A percentile compares a stretch with the other conserved stretches of the same genome.
phyloP scores from a whole-genome alignment of 2,329 filamentous ascomycete species.

The Diplodia intermedia region DNA sequence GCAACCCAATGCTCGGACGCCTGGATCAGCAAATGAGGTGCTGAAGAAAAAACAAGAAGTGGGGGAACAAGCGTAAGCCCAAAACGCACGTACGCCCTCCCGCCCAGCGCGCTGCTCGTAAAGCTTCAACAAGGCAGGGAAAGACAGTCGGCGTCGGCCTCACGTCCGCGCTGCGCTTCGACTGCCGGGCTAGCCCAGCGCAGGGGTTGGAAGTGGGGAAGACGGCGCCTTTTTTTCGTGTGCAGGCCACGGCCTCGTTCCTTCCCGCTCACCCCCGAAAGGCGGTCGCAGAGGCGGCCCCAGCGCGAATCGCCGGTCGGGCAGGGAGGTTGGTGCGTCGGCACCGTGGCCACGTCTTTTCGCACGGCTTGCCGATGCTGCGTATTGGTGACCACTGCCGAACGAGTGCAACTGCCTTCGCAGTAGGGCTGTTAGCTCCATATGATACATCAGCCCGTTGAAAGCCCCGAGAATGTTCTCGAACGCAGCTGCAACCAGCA shows the following conservation, averaged over 20 bases:
- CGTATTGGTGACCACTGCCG: not conserved
- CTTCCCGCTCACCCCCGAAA: slow-evolving; percentile 28
- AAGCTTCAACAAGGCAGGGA: slow-evolving; percentile 5
- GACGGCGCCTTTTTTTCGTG: not conserved
- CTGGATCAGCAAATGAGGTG: not conserved
- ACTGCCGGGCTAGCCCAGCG: slow-evolving; percentile 1
- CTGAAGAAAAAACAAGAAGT: not conserved
- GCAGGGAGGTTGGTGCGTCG: not conserved
- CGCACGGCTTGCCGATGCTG: not conserved
- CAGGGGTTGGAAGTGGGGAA: slow-evolving; percentile 7
- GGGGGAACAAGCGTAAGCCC: slow-evolving; percentile 16
- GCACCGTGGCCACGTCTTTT: slow-evolving; percentile 3
- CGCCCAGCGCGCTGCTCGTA: slow-evolving; percentile 9
- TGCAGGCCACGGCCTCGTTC: not conserved
- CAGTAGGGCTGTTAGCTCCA: not conserved
- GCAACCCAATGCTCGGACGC: slow-evolving; percentile 8
- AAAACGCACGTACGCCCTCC: slow-evolving; percentile 14
- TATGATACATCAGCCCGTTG: not conserved
- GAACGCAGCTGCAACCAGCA: not conserved
- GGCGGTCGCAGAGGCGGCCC: slow-evolving; percentile 16
- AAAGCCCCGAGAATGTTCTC: not conserved
- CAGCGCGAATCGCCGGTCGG: not conserved
- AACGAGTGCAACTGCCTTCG: not conserved
- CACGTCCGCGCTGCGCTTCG: slow-evolving; percentile 7
- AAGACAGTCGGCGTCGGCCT: slow-evolving; percentile 6